Evolutionary conservation across 2,329 filamentous ascomycete species (phyloP).

Genomic region (Colletotrichum shisoi): DNA sequence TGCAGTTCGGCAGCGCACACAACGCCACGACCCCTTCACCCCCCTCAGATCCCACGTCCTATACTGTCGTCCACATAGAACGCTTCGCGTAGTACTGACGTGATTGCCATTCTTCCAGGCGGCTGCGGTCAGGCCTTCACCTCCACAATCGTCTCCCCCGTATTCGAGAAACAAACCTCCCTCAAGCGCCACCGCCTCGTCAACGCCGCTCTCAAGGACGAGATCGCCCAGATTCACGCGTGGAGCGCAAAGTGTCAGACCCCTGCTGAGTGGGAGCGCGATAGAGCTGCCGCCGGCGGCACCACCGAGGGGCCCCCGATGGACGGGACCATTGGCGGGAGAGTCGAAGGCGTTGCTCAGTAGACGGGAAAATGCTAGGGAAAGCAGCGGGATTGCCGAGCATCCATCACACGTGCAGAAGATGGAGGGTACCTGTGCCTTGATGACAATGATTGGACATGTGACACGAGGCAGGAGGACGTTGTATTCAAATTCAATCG

Average conservation of each 20-base stretch:
- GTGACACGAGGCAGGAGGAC: conserved; percentile 6
- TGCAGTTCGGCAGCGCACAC: conserved; percentile 24
- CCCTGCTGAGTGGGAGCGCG: conserved; percentile 84
- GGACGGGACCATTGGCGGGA: conserved; percentile 55
- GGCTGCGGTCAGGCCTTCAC: conserved; percentile 70
- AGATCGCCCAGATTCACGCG: conserved; percentile 90
- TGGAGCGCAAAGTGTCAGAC: conserved; percentile 96
- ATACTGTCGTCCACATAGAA: no score
- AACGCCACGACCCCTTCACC: neutral
- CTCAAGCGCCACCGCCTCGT: conserved; percentile 87
- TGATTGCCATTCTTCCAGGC: conserved; percentile 50
- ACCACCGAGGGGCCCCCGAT: conserved; percentile 49
- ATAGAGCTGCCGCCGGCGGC: conserved; percentile 52
- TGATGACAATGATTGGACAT: neutral
- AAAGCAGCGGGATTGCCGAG: neutral
- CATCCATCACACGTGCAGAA: neutral
- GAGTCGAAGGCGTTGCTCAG: conserved; percentile 51
- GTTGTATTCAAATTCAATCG: neutral
- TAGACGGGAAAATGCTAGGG: neutral
- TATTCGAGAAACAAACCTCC: conserved; percentile 75
- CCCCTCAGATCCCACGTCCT: neutral
- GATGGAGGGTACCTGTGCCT: neutral
- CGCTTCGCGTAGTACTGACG: neutral
- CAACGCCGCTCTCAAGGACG: conserved; percentile 81
- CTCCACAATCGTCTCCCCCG: conserved; percentile 67